phyloP scores from a whole-genome alignment of 129 eudicot genomes.

The Helianthus annuus region DNA sequence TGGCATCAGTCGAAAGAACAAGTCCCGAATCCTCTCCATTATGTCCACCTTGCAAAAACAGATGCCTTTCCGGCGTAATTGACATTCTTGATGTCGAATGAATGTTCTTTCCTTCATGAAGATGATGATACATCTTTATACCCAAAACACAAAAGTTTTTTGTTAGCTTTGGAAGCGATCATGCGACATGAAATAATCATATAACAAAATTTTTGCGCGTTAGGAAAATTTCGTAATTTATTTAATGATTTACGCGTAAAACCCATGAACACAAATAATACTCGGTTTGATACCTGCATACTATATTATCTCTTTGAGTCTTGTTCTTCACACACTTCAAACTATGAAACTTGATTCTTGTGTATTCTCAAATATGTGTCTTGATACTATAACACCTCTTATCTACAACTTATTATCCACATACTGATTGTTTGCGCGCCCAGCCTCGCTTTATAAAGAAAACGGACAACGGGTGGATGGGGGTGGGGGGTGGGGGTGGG shows the following conservation, averaged over 20 bases:
- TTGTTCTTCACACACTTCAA: constrained; percentile 31
- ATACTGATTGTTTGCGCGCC: constrained; percentile 27
- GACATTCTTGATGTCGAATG: constrained; percentile 67
- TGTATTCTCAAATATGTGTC: constrained; percentile 24
- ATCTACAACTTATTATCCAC: constrained; percentile 43
- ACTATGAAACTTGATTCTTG: constrained; percentile 30
- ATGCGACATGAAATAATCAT: neutral
- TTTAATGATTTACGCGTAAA: neutral
- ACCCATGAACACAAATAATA: neutral
- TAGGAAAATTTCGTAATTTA: neutral
- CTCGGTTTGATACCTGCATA: constrained; percentile 49
- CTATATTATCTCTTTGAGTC: constrained; percentile 33
- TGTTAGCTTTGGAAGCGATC: constrained; percentile 23
- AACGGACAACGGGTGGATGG: constrained; percentile 20
- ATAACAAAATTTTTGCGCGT: neutral
- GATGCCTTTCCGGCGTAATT: constrained; percentile 65
- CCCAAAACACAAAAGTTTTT: constrained; percentile 5
- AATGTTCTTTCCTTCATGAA: constrained; percentile 60
- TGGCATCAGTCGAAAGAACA: constrained; percentile 96
- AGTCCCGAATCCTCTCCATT: constrained; percentile 75
- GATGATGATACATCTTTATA: constrained; percentile 64
- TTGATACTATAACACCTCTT: constrained; percentile 40
- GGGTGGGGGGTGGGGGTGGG: constrained; percentile 17
- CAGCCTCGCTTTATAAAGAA: constrained; percentile 57
- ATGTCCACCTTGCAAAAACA: constrained; percentile 78